Base-by-base conservation (phyloP, 108 stramenopile genomes). In the Nannochloropsis granulata region DNA sequence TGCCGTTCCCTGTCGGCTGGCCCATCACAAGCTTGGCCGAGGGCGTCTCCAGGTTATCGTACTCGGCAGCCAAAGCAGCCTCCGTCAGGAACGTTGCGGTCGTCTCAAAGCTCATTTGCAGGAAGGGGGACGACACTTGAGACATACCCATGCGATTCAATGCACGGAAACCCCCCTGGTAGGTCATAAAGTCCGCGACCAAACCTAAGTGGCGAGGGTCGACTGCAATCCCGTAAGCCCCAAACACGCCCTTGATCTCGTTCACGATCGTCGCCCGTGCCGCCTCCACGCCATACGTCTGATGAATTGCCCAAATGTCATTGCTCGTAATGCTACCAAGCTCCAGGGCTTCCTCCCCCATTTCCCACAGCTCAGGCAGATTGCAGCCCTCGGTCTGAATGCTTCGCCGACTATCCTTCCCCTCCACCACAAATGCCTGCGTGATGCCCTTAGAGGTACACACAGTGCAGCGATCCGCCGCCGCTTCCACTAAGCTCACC, bases 181-280 rank as follows among this genome's bases (percentile, higher is more conserved):
- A 95, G 0, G 99, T 99, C 99, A 99, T 99, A 91, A 94, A 98
- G 90, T 99, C 99, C 24, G 97, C 97, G 85, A 99, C 97, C 82
- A 99, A 86, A 13, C 93, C 91, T 43, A 99, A 87, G 90, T 99
- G 99, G 26, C 98, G 92, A n/a, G 95, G 94, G 85, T 98, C 97
- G 12, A 99, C 98, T 23, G 91, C 89, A 85, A 99, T 99, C 81
- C 99, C 99, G 90, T 99, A 99, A 12, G 95, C 97, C 44, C 95
- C 97, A 90, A 99, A 99, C 14, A 99, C 99, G 44, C 92, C 91
- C n/a, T 92, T 91, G 82, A 99, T 95, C 92, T 99, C 98, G 21
- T 94, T 87, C 10, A 97, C 95, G 90, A 98, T 99, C 79, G 92
- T 92, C 78, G 89, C 93, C 14, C 99, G 92, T 16, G 95, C 95